These are phyloP conservation scores for Arxiozyma telluris DNA, from an alignment of 1,139 yeast genomes.

Conservation along the genomic window DNA sequence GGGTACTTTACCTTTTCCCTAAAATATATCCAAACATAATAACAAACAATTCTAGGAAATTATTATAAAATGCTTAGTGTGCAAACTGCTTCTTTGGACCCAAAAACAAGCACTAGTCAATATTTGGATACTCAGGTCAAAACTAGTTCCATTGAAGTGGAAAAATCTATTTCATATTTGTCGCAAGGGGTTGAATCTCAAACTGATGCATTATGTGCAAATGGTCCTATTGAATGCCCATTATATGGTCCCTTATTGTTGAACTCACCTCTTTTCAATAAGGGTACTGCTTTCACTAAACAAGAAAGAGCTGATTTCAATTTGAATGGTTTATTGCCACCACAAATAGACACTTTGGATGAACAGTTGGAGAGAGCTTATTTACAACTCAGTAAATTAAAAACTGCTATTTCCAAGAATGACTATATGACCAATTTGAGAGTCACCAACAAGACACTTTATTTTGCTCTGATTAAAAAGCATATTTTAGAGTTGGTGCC, in stretches of 20 bases:
- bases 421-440: slow-evolving; percentile 89
- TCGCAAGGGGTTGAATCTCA: slow-evolving; percentile 5
- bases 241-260: slow-evolving; percentile 60
- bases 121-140: not conserved
- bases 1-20: no score
- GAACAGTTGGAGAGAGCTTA: slow-evolving; percentile 91
- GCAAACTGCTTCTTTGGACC: not conserved
- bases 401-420: slow-evolving; percentile 80
- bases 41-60: not conserved
- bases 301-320: slow-evolving; percentile 80
- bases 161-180: not conserved
- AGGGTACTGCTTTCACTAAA: slow-evolving; percentile 82
- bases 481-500: slow-evolving; percentile 87
- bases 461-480: slow-evolving; percentile 76
- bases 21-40: not conserved
- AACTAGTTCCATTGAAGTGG: not conserved
- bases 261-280: slow-evolving; percentile 80
- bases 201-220: slow-evolving; percentile 47
- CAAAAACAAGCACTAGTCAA: not conserved
- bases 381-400: slow-evolving; percentile 65
- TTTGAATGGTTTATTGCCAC: slow-evolving; percentile 75
- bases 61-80: not conserved
- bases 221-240: slow-evolving; percentile 77
- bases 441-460: slow-evolving; percentile 83
- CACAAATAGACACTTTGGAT: slow-evolving; percentile 68